Percentiles rank a stretch among this genome's conserved stretches.
Evolutionary conservation across 495 filamentous ascomycete genomes (phyloP).

Genomic region (Pseudotulostoma volvatum): DNA sequence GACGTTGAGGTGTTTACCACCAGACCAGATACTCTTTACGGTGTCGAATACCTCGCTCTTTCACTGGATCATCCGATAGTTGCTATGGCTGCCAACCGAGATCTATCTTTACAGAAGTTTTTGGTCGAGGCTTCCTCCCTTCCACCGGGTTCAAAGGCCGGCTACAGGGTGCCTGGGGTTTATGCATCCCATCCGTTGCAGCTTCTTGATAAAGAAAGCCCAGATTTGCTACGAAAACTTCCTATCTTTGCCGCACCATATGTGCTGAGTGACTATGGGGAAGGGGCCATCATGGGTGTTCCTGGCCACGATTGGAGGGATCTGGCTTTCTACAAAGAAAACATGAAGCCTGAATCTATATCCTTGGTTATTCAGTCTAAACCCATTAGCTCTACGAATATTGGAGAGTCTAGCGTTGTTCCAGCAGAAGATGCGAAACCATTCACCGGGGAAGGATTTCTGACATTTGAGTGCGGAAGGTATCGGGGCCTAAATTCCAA

Average conservation of each 20-base stretch:
- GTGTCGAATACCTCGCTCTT: conserved; percentile 69
- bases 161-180: conserved; percentile 46
- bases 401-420: conserved; percentile 13
- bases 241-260: conserved; percentile 74
- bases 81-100: conserved; percentile 35
- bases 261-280: conserved; percentile 76
- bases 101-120: conserved; percentile 47
- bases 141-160: conserved; percentile 56
- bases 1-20: conserved; percentile 68
- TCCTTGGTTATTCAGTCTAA: conserved; percentile 30
- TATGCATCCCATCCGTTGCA: conserved; percentile 48
- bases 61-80: conserved; percentile 62
- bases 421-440: conserved; percentile 22
- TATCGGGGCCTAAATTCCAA: conserved; percentile 40
- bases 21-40: conserved; percentile 67
- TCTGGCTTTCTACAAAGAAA: conserved; percentile 61
- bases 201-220: conserved; percentile 33
- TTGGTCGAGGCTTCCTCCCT: conserved; percentile 43
- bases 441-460: conserved; percentile 29
- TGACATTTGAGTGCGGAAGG: conserved; percentile 26
- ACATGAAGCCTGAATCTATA: conserved; percentile 36
- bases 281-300: conserved; percentile 83
- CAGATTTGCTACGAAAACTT: conserved; percentile 35
- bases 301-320: conserved; percentile 71
- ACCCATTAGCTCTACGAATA: conserved; percentile 17